Evolutionary conservation across 2,329 filamentous ascomycete genomes (phyloP).

Genomic region (Aspergillus flavus): DNA sequence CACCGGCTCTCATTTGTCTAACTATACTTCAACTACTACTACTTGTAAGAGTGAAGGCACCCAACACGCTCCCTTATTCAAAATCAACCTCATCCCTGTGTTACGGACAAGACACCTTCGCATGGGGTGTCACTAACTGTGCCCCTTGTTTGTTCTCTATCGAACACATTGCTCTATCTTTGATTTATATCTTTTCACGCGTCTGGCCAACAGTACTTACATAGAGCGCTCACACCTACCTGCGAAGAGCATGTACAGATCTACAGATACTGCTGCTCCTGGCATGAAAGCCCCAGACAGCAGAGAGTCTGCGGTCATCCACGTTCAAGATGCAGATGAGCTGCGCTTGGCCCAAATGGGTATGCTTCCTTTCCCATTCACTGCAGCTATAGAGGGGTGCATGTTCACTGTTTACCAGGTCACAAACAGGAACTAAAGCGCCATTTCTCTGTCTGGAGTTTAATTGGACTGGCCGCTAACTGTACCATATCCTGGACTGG

Average conservation of each 20-base stretch:
- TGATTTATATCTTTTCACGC: not conserved
- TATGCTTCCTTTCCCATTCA: slow-evolving; percentile 20
- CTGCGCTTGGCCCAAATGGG: slow-evolving; percentile 50
- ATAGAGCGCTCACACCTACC: not conserved
- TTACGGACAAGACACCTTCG: not conserved
- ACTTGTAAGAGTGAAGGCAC: not conserved
- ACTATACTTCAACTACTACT: not conserved
- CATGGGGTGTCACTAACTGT: not conserved
- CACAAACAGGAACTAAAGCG: slow-evolving; percentile 54
- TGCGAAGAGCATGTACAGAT: slow-evolving; percentile 13
- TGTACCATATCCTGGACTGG: slow-evolving; percentile 57
- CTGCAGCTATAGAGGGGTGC: not conserved
- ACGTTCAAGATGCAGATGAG: slow-evolving; percentile 42
- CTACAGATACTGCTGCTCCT: slow-evolving; percentile 10
- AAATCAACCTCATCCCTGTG: not conserved
- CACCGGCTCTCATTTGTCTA: not conserved
- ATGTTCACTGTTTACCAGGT: slow-evolving; percentile 31
- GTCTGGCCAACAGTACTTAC: not conserved
- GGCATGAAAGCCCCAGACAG: not conserved
- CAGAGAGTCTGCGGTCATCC: slow-evolving; percentile 15
- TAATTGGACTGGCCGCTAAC: slow-evolving; percentile 53
- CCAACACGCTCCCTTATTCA: not conserved
- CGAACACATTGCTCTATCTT: not conserved
- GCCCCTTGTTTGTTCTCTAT: no score
- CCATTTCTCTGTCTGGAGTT: slow-evolving; percentile 51